A percentile compares a stretch with the other conserved stretches of the same genome.
phyloP scores from a whole-genome alignment of 345 rosid genomes.

The Lumnitzera racemosa region DNA sequence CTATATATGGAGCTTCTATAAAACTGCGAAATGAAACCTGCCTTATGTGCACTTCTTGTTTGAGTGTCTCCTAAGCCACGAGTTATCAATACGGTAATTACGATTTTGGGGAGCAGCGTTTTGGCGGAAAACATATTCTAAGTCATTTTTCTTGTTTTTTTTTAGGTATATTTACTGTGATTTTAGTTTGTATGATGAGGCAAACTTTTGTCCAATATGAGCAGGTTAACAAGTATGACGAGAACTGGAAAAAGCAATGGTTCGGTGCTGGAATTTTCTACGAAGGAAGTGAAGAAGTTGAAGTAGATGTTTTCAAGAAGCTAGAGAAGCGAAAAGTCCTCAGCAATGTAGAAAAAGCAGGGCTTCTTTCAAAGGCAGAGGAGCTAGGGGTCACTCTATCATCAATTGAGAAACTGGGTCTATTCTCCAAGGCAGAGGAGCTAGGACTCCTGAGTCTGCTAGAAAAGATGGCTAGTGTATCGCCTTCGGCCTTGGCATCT shows the following conservation, averaged over 20 bases:
- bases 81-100: no score
- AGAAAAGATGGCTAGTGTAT: conserved; percentile 48
- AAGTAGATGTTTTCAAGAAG: conserved; percentile 88
- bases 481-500: conserved; percentile 70
- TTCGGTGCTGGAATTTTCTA: conserved; percentile 82
- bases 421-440: conserved; percentile 90
- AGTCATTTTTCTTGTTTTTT: no score
- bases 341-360: conserved; percentile 83
- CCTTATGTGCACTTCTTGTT: no score
- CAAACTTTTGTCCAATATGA: not conserved
- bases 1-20: no score
- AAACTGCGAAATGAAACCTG: no score
- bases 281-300: conserved; percentile 79
- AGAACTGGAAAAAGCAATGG: conserved; percentile 75
- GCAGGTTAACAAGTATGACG: conserved; percentile 75
- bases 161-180: no score
- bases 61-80: no score
- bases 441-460: conserved; percentile 77
- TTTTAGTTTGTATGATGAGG: not conserved
- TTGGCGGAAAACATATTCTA: not conserved
- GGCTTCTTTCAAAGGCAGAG: conserved; percentile 78
- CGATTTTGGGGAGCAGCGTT: no score
- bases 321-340: conserved; percentile 78
- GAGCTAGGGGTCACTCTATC: conserved; percentile 68
- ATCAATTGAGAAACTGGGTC: conserved; percentile 72